Evolutionary conservation across 345 rosid species (phyloP), one percentile per base, ranked within the genome.

Genomic region (Euclidium syriacum): DNA sequence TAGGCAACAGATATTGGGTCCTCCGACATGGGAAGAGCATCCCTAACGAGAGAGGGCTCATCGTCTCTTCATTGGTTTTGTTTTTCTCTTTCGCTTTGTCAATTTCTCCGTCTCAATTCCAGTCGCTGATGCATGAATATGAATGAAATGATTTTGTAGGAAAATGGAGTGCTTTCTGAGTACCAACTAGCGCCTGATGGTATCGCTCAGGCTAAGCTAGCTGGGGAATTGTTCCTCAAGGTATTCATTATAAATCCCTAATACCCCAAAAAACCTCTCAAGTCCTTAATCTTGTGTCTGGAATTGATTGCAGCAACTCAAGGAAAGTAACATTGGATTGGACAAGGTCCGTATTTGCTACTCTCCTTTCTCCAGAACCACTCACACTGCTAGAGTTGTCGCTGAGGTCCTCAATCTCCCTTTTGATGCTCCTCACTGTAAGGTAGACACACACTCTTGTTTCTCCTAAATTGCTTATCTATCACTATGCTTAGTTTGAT

Each of bases 341-440:
- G 87, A 83, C 53, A 81, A 67, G 48, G 96, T 90, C 18, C 85
- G 87, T 51, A 87, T 94, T 19, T 94, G 88, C 76, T 94, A 83
- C 77, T 90, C 99, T 3, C 97, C 97, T 6, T 94, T 90, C 74
- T 71, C 96, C 41, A 83, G 97, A 75, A 94, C 97, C 23, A 77
- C 71, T 53, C 91, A 89, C 82, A 90, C 95, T 7, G 97, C 99
- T 19, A 67, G 71, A 66, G 80, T 81, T 43, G 91, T 74, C 48
- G 86, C 90, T 9, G 84, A 88, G 22, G 84, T 76, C 56, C 63
- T 94, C 75, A 76, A 77, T 62, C 36, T 94, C 58, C 85, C 88
- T 2, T 85, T 90, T 62, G 82, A 77, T 29, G 79, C 86, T 62
- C 83, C 97, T 68, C 97, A 83, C 42, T 87, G 88, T 64, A 85